phyloP scores from a whole-genome alignment of 176 grass and related monocot species.

The Musa itinerans region DNA sequence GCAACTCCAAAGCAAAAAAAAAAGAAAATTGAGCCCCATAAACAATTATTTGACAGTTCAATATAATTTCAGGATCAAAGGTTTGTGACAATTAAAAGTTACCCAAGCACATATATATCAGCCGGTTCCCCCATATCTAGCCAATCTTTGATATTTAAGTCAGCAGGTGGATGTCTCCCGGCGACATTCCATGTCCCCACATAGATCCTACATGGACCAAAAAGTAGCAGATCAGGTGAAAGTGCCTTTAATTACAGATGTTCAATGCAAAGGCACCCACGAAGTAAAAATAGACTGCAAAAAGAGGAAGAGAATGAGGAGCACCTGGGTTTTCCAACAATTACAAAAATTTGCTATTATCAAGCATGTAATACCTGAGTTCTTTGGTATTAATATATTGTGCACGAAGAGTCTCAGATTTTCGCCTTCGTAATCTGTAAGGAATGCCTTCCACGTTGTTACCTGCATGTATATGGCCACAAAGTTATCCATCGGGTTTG shows the following conservation, averaged over 20 bases:
- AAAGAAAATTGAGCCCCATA: conserved; percentile 8
- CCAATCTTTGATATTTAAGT: conserved; percentile 79
- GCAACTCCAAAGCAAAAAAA: not conserved
- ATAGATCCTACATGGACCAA: conserved; percentile 43
- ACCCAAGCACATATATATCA: conserved; percentile 99
- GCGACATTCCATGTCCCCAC: conserved; percentile 86
- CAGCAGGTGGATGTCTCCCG: conserved; percentile 55
- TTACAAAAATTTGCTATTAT: not conserved
- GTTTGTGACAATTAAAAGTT: conserved; percentile 8
- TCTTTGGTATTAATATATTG: conserved; percentile 79
- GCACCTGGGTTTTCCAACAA: not conserved
- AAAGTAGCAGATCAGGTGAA: not conserved
- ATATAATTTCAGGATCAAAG: not conserved
- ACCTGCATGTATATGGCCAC: conserved; percentile 32
- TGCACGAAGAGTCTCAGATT: conserved; percentile 87
- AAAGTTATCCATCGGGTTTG: conserved; percentile 4
- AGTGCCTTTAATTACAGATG: not conserved
- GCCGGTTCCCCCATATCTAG: conserved; percentile 75
- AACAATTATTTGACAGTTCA: conserved; percentile 7
- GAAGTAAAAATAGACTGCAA: not conserved
- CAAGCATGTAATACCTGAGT: conserved; percentile 35
- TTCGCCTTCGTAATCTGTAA: conserved; percentile 47
- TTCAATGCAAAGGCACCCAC: too few relatives aligned
- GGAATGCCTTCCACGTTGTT: conserved; percentile 36
- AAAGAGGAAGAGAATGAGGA: not conserved